A percentile compares a stretch with the other conserved stretches of the same genome.
Conservation (phyloP, 2,329 filamentous ascomycete species). For the Aureobasidium lini region DNA sequence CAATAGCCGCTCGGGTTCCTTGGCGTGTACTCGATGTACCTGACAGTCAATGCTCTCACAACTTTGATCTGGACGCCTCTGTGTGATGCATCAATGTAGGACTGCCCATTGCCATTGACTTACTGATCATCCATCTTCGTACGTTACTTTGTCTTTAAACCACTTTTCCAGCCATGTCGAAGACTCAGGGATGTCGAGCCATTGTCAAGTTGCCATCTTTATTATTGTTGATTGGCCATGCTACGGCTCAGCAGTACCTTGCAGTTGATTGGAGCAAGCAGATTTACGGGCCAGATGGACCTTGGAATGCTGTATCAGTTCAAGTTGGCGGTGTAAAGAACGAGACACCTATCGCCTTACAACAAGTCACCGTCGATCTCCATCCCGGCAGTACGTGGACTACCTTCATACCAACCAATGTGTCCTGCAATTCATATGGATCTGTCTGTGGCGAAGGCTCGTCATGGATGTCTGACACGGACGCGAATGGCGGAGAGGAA, state of each 20-base stretch:
- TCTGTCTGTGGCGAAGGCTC: background rate
- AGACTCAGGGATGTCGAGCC: too few relatives aligned
- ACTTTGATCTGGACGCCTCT: too few relatives aligned
- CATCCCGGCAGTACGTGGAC: background rate
- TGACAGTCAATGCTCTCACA: too few relatives aligned
- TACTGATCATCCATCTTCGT: too few relatives aligned
- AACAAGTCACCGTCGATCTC: background rate
- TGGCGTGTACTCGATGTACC: too few relatives aligned
- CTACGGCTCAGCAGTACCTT: background rate
- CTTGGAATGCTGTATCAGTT: background rate
- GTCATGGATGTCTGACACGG: background rate
- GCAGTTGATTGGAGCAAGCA: background rate
- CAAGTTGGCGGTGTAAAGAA: background rate
- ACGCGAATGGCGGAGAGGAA: background rate
- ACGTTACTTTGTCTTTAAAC: too few relatives aligned
- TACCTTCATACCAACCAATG: background rate
- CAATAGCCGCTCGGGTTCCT: too few relatives aligned
- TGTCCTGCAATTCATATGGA: background rate
- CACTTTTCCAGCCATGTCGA: too few relatives aligned
- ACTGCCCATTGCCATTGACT: too few relatives aligned
- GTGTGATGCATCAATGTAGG: too few relatives aligned
- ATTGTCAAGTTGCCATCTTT: too few relatives aligned
- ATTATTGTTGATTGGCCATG: too few relatives aligned
- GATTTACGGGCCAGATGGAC: background rate
- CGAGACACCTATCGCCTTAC: background rate